Evolutionary conservation across 2,329 filamentous ascomycete species (phyloP).

Genomic region (Penicillium sp.): DNA sequence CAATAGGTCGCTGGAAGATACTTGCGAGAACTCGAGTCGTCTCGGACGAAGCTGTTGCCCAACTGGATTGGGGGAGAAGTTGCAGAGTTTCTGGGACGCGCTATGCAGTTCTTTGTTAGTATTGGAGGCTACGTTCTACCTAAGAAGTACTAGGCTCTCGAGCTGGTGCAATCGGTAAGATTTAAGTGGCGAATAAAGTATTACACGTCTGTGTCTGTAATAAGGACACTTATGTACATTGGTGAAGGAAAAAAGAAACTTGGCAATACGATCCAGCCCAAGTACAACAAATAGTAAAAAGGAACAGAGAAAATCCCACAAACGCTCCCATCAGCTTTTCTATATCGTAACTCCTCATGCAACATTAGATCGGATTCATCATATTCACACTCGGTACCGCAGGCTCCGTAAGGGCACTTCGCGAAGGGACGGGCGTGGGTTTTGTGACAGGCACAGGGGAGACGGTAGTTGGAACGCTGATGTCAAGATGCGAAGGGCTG

Average conservation of each 20-base stretch:
- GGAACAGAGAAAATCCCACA: background rate
- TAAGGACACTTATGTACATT: background rate
- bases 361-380: conserved; percentile 39
- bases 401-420: conserved; percentile 10
- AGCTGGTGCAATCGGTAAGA: background rate
- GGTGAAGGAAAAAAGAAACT: background rate
- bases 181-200: background rate
- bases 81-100: conserved; percentile 19
- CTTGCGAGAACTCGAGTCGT: conserved; percentile 23
- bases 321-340: conserved; percentile 13
- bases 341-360: conserved; percentile 18
- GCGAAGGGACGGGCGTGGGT: conserved; percentile 15
- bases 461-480: conserved; percentile 25
- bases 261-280: background rate
- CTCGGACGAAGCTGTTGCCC: conserved; percentile 15
- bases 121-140: conserved; percentile 31
- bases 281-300: background rate
- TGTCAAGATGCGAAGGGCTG: conserved; percentile 25
- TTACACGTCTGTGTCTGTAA: background rate
- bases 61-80: conserved; percentile 26
- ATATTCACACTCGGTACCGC: conserved; percentile 35
- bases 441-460: conserved; percentile 24
- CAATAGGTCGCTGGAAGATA: conserved; percentile 25
- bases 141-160: conserved; percentile 1
- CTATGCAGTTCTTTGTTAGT: conserved; percentile 24